phyloP scores from a whole-genome alignment of 31 red algal species.

The Odonthalia washingtoniensis region DNA sequence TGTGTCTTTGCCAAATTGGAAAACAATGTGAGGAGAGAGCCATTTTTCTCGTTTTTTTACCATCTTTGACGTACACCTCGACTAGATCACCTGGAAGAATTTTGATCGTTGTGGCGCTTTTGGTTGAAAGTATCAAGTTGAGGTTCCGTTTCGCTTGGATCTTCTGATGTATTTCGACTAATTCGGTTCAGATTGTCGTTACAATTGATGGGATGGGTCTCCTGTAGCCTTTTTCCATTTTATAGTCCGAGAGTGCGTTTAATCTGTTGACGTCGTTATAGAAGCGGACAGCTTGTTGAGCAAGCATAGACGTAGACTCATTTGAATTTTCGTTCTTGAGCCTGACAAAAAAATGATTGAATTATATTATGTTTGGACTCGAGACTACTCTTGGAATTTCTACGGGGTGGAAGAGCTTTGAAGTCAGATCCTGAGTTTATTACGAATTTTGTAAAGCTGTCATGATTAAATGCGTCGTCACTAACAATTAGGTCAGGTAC shows the following conservation, averaged over 20 bases:
- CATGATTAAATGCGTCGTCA: neutral
- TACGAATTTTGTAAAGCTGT: neutral
- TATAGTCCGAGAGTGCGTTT: constrained; percentile 23
- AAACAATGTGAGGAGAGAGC: neutral
- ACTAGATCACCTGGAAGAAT: neutral
- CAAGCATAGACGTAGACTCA: neutral
- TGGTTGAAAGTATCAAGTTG: constrained; percentile 9
- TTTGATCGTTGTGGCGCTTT: neutral
- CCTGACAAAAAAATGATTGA: constrained; percentile 22
- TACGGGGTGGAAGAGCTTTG: neutral
- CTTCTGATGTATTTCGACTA: constrained; percentile 3
- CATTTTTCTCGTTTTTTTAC: neutral
- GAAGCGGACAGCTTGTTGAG: neutral
- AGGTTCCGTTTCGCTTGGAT: constrained; percentile 34
- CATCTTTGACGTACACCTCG: neutral
- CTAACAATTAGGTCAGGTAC: neutral
- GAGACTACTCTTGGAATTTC: neutral
- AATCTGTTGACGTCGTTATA: constrained; percentile 38
- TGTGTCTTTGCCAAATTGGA: neutral
- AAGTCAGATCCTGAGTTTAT: neutral
- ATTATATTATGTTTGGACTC: constrained; percentile 46
- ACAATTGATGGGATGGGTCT: neutral
- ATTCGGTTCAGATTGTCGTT: neutral
- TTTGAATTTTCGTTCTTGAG: neutral
- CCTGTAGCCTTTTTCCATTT: constrained; percentile 38